Evolutionary conservation across 2,329 filamentous ascomycete species (phyloP).

Genomic region (Xylariaceae sp.): DNA sequence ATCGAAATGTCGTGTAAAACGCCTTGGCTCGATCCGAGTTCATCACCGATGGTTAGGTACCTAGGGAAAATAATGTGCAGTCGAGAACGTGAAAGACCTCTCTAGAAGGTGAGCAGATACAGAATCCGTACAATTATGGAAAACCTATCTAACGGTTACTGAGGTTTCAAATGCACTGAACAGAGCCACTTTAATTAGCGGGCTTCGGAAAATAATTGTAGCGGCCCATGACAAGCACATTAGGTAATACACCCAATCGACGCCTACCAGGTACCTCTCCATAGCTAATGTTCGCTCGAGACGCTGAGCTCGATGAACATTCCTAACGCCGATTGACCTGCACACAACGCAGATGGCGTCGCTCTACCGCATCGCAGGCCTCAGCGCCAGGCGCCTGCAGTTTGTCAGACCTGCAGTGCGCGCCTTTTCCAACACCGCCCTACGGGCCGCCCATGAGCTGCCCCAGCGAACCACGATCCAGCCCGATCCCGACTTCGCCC

Average conservation of each 20-base stretch:
- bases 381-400: slow-evolving; percentile 61
- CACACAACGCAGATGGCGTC: slow-evolving; percentile 55
- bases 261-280: not conserved
- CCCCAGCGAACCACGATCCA: slow-evolving; percentile 57
- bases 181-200: not conserved
- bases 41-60: too few relatives aligned
- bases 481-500: slow-evolving; percentile 58
- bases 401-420: slow-evolving; percentile 35
- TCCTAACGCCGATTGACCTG: slow-evolving; percentile 29
- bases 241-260: slow-evolving; percentile 18
- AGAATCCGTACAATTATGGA: too few relatives aligned
- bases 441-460: slow-evolving; percentile 56
- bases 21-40: too few relatives aligned
- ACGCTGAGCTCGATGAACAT: slow-evolving; percentile 18
- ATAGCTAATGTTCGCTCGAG: slow-evolving; percentile 8
- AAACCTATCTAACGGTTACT: too few relatives aligned
- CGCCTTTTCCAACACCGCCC: slow-evolving; percentile 59
- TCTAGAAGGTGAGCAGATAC: too few relatives aligned
- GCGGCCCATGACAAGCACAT: slow-evolving; percentile 29
- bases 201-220: slow-evolving; percentile 23
- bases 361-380: slow-evolving; percentile 67
- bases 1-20: too few relatives aligned
- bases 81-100: too few relatives aligned
- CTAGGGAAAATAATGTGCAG: too few relatives aligned
- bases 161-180: not conserved